These are phyloP conservation scores for Talaromyces nanjingensis DNA, from an alignment of 495 filamentous ascomycete genomes.

Conservation along the genomic window DNA sequence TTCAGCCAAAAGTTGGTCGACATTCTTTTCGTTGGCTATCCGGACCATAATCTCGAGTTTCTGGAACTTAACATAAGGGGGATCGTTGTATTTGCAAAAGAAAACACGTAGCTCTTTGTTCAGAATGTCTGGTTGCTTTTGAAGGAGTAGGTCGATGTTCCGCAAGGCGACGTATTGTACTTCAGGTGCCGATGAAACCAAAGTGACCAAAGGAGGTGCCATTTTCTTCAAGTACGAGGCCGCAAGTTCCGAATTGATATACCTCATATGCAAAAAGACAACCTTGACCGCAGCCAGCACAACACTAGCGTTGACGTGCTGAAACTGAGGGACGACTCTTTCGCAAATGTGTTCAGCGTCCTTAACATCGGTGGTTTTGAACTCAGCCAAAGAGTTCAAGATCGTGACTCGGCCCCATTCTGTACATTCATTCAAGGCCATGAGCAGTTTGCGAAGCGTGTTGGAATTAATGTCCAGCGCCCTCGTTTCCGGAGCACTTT, in stretches of 20 bases:
- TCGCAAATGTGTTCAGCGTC: conserved; percentile 99
- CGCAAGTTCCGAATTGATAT: conserved; percentile 67
- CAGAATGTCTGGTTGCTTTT: conserved; percentile 92
- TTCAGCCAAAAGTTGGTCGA: conserved; percentile 89
- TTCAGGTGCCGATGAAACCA: conserved; percentile 91
- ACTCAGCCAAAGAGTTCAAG: conserved; percentile 80
- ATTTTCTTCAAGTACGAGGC: conserved; percentile 92
- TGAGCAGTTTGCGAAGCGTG: conserved; percentile 86
- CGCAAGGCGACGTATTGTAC: conserved; percentile 95
- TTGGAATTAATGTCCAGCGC: conserved; percentile 74
- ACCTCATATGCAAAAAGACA: conserved; percentile 93
- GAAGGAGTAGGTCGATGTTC: conserved; percentile 92
- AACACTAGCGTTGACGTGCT: conserved; percentile 96
- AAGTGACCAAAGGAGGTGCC: conserved; percentile 92
- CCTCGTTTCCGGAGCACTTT: conserved; percentile 82
- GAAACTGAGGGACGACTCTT: conserved; percentile 90
- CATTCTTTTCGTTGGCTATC: conserved; percentile 96
- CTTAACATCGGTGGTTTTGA: conserved; percentile 77
- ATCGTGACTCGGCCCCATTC: conserved; percentile 99
- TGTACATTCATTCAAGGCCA: conserved; percentile 97
- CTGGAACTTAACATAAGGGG: conserved; percentile 93
- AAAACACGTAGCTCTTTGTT: conserved; percentile 97
- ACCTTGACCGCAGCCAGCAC: conserved; percentile 95
- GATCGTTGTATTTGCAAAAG: conserved; percentile 99
- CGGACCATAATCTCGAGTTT: conserved; percentile 99